These are phyloP conservation scores for Pleurotus tuoliensis DNA, from an alignment of 768 basidiomycete genomes.

Conservation along the genomic window DNA sequence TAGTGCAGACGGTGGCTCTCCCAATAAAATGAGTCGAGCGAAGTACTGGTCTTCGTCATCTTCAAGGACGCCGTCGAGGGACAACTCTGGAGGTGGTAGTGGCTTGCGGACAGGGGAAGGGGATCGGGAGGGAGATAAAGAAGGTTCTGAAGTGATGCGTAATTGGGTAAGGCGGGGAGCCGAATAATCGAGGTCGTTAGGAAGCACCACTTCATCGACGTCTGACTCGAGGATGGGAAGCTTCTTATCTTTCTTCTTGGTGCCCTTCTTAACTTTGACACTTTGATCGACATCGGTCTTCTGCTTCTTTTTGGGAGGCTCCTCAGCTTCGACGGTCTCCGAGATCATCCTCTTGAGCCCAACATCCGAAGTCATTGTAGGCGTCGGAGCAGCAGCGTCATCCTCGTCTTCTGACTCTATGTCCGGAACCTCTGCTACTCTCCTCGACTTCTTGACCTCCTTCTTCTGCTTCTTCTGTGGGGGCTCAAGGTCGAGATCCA, in stretches of 20 bases:
- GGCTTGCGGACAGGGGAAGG: slow-evolving; percentile 36
- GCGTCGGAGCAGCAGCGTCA: slow-evolving; percentile 12
- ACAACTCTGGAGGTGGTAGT: slow-evolving; percentile 50
- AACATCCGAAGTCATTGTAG: slow-evolving; percentile 19
- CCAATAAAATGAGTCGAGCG: slow-evolving; percentile 55
- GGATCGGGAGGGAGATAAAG: slow-evolving; percentile 47
- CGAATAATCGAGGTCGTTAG: slow-evolving; percentile 45
- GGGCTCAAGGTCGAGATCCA: slow-evolving; percentile 35
- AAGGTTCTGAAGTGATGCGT: slow-evolving; percentile 37
- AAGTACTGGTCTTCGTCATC: slow-evolving; percentile 93
- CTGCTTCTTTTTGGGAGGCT: slow-evolving; percentile 44
- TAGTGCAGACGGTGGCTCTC: slow-evolving; percentile 19
- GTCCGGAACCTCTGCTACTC: slow-evolving; percentile 38
- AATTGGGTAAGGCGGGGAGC: slow-evolving; percentile 48
- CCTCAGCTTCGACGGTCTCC: slow-evolving; percentile 35
- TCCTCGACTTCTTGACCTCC: slow-evolving; percentile 34
- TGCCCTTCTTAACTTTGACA: slow-evolving; percentile 29
- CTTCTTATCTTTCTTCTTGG: slow-evolving; percentile 39
- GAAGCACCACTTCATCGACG: slow-evolving; percentile 49
- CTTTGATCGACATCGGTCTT: slow-evolving; percentile 23
- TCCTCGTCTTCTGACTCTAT: slow-evolving; percentile 64
- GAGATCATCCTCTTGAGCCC: slow-evolving; percentile 42
- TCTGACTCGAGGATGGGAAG: slow-evolving; percentile 22
- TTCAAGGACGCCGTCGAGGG: slow-evolving; percentile 57
- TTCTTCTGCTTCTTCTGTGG: slow-evolving; percentile 61